Evolutionary conservation across 1,139 yeast genomes (phyloP), one percentile per base, ranked within the genome.

Genomic region (Eremothecium coryli): DNA sequence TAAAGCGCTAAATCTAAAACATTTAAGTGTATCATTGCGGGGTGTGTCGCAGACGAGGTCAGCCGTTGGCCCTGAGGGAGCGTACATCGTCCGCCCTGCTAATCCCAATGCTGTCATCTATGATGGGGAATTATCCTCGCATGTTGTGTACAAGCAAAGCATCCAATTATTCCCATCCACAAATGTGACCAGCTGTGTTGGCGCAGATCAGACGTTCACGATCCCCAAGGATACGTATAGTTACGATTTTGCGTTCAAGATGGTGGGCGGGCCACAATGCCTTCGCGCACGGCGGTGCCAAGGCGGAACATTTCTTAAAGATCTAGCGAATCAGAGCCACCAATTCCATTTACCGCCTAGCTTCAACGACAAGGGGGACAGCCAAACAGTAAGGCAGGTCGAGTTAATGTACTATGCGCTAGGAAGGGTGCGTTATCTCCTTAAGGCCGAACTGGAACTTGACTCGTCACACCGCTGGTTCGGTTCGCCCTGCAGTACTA

Each of bases 101-200:
- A 42, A n/a, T 50, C 44, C 29, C 42, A 43, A 27, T 47, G 49
- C 11, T 33, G 46, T 36, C 34, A 48, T 39, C 41, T 44, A 14
- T 54, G 54, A 1, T 44, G 42, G 8, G 48, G 43, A 31, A 52
- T 49, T 35, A 46, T 43, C 29, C 40, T 44, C 32, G 44, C 58
- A 4, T 42, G 38, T 18, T 56, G 52, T 36, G 43, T 43, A 5
- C 26, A 41, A 41, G 23, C 20, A 43, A 13, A 41, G 43, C 16
- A 38, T 43, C 8, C 39, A 51, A 32, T 47, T 53, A 5, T 53
- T 54, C 29, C 59, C 59, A 3, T 56, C 58, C 2, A 52, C 46
- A 32, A 52, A 51, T 36, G 57, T 52, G 4, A 47, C 53, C 50
- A 39, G 48, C 38, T 55, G 53, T 5, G 24, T 52, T 4, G 49